Evolutionary conservation across 257 asterid species (phyloP).

Genomic region (Rhazya stricta): DNA sequence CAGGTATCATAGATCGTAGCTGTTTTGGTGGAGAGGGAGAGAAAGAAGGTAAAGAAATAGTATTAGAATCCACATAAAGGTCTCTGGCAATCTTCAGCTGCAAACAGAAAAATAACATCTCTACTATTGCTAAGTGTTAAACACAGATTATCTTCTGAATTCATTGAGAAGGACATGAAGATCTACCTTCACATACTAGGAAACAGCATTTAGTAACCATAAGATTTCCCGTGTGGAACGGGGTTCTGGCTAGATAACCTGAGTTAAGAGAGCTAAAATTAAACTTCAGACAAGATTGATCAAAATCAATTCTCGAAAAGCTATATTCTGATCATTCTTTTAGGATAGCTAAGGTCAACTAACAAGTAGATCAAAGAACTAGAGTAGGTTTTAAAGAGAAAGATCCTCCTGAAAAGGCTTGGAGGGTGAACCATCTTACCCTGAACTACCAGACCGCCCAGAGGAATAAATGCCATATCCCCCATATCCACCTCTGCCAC

Average conservation of each 20-base stretch:
- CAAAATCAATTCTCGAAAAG: slow-evolving; percentile 3
- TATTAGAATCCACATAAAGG: slow-evolving; percentile 23
- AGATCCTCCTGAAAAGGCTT: neutral
- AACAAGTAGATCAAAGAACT: neutral
- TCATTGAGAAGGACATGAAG: neutral
- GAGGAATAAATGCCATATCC: slow-evolving; percentile 45
- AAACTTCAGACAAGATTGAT: neutral
- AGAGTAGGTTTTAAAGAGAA: neutral
- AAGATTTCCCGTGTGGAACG: slow-evolving; percentile 29
- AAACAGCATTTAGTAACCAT: slow-evolving; percentile 27
- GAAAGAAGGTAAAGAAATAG: slow-evolving; percentile 17
- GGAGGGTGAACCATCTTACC: slow-evolving; percentile 32
- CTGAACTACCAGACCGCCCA: slow-evolving; percentile 41
- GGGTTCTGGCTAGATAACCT: slow-evolving; percentile 32
- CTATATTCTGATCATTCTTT: neutral
- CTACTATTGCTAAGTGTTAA: slow-evolving; percentile 4
- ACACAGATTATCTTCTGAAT: neutral
- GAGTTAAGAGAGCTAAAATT: slow-evolving; percentile 14
- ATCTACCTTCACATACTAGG: slow-evolving; percentile 11
- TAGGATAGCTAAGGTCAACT: neutral
- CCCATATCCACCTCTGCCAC: slow-evolving; percentile 49
- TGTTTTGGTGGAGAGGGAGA: slow-evolving; percentile 28
- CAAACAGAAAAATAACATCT: slow-evolving; percentile 1
- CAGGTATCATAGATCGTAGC: slow-evolving; percentile 35
- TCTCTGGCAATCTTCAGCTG: slow-evolving; percentile 16